Percentiles rank a stretch among this genome's conserved stretches.
These are phyloP conservation scores for Gloeopeniophorella convolvens DNA, from an alignment of 768 basidiomycete species.

Conservation along the genomic window DNA sequence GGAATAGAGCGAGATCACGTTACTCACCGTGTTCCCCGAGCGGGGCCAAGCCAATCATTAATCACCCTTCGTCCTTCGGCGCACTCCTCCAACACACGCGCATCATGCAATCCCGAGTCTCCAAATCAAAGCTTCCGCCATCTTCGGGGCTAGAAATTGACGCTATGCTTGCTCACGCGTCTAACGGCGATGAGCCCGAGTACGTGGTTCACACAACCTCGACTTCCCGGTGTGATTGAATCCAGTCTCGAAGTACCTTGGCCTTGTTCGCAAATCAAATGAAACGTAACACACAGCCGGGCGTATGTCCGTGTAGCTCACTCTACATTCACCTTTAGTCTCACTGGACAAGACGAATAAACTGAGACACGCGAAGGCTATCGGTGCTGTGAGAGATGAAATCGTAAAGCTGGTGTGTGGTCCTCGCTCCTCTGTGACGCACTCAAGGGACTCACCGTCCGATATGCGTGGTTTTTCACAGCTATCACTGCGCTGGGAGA, in stretches of 20 bases:
- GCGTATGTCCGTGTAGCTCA: not conserved
- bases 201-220: not conserved
- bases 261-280: slow-evolving; percentile 7
- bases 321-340: not conserved
- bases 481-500: slow-evolving; percentile 1
- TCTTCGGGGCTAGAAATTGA: not conserved
- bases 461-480: not conserved
- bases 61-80: too few species aligned
- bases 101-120: not conserved
- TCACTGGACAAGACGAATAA: slow-evolving; percentile 7
- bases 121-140: not conserved
- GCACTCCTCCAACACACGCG: too few species aligned
- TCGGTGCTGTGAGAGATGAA: slow-evolving; percentile 9
- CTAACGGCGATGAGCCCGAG: slow-evolving; percentile 2
- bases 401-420: slow-evolving; percentile 5
- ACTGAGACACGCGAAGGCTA: not conserved
- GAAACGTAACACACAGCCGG: slow-evolving; percentile 6
- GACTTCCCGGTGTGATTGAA: not conserved
- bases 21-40: too few species aligned
- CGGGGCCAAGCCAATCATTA: too few species aligned
- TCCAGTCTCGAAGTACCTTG: not conserved
- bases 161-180: not conserved
- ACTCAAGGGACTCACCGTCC: too few species aligned
- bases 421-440: too few species aligned
- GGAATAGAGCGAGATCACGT: too few species aligned